phyloP scores from a whole-genome alignment of 768 basidiomycete genomes.

The Tulasnella sp. region DNA sequence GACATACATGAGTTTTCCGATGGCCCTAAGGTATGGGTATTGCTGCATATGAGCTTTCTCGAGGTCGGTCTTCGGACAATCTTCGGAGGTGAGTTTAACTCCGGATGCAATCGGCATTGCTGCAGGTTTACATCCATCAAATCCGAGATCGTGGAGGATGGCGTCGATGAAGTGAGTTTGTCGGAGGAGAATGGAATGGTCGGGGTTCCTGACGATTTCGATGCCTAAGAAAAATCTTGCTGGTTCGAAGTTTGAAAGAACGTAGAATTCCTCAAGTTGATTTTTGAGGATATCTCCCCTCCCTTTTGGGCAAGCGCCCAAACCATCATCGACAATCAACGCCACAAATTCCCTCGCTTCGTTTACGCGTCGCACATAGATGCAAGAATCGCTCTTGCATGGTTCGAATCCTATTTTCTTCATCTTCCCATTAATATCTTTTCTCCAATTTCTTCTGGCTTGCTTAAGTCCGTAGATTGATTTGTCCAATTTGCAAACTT shows the following conservation, averaged over 20 bases:
- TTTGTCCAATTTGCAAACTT: conserved; percentile 20
- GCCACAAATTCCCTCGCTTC: no score
- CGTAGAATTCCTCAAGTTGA: not conserved
- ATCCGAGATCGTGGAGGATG: conserved; percentile 12
- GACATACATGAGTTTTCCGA: conserved; percentile 17
- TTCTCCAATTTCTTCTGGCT: conserved; percentile 24
- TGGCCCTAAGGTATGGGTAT: conserved; percentile 12
- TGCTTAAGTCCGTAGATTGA: conserved; percentile 32
- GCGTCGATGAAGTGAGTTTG: conserved; percentile 15
- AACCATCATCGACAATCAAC: no score
- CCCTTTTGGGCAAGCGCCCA: no score
- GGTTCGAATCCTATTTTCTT: conserved; percentile 24
- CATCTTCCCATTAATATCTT: conserved; percentile 25
- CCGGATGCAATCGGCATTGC: conserved; percentile 3
- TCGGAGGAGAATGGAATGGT: conserved; percentile 12
- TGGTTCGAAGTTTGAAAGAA: conserved; percentile 2
- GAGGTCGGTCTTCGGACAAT: conserved; percentile 1
- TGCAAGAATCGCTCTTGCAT: conserved; percentile 25
- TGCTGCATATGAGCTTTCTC: not conserved
- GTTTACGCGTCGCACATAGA: conserved; percentile 22
- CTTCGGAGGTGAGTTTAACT: not conserved
- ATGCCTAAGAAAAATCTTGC: conserved; percentile 29
- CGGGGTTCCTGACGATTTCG: conserved; percentile 22
- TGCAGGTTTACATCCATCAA: not conserved
- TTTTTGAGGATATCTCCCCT: no score